Conservation (phyloP, 164 flowering plant genomes). For the Malania oleifera region DNA sequence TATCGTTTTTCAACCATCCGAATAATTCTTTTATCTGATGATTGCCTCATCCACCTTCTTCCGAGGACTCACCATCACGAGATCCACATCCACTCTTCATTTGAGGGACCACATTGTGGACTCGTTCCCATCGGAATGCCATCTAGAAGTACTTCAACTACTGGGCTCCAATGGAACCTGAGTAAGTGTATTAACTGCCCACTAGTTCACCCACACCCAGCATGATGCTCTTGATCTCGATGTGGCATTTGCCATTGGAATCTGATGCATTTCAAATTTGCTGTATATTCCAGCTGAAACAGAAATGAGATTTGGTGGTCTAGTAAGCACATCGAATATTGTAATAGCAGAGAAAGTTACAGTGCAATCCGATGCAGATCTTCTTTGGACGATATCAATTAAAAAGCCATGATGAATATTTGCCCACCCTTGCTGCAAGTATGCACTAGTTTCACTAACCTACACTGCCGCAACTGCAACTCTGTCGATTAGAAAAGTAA, state of each 20-base stretch:
- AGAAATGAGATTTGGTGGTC: conserved; percentile 79
- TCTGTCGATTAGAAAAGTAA: too few relatives aligned
- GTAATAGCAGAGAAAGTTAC: conserved; percentile 61
- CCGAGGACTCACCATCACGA: conserved; percentile 68
- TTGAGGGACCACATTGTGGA: conserved; percentile 96
- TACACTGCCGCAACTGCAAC: too few relatives aligned
- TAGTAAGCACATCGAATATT: conserved; percentile 82
- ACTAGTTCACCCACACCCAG: too few relatives aligned
- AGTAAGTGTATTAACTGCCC: conserved; percentile 53
- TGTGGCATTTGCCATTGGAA: neutral
- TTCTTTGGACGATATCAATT: conserved; percentile 92
- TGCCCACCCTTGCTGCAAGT: too few relatives aligned
- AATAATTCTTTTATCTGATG: conserved; percentile 79
- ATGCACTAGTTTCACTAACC: too few relatives aligned
- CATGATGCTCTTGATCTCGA: too few relatives aligned
- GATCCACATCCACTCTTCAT: conserved; percentile 57
- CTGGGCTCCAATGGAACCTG: conserved; percentile 92
- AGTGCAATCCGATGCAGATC: conserved; percentile 74
- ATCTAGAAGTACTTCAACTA: conserved; percentile 63
- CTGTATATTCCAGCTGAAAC: conserved; percentile 49
- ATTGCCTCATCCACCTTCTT: conserved; percentile 83
- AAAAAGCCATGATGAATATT: conserved; percentile 24
- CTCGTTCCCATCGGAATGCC: conserved; percentile 76
- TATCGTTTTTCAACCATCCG: conserved; percentile 49
- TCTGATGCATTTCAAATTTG: neutral